phyloP scores from a whole-genome alignment of 2,329 filamentous ascomycete species.

The Aschersonia sp. region DNA sequence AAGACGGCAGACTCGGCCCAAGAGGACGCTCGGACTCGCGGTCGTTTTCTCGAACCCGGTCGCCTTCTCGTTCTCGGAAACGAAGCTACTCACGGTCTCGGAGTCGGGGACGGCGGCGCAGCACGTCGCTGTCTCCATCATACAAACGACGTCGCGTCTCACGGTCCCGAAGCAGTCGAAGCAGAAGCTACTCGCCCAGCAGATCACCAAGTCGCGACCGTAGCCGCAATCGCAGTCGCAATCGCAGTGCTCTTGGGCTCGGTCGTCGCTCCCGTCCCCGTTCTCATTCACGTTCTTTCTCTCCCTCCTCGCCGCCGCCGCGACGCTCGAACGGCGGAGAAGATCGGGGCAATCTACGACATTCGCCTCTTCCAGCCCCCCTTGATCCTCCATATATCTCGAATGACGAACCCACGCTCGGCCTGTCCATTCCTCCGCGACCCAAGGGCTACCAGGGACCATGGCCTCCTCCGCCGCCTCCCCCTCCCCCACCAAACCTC shows the following conservation, averaged over 20 bases:
- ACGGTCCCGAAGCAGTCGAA: conserved; percentile 11
- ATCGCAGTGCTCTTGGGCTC: not conserved
- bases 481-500: conserved; percentile 11
- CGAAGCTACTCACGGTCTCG: conserved; percentile 13
- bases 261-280: conserved; percentile 9
- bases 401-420: conserved; percentile 1
- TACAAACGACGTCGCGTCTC: conserved; percentile 16
- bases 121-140: conserved; percentile 11
- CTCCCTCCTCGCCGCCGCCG: no score
- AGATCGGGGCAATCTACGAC: not conserved
- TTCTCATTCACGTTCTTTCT: conserved; percentile 5
- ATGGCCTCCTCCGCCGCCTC: conserved; percentile 23
- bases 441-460: conserved; percentile 24
- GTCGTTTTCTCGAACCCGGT: conserved; percentile 9
- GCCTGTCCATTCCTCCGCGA: conserved; percentile 14
- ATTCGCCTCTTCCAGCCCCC: not conserved
- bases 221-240: conserved; percentile 10
- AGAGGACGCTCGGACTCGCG: conserved; percentile 19
- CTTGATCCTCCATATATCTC: not conserved
- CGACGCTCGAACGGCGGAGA: no score
- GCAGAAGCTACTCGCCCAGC: conserved; percentile 16
- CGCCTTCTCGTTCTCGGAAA: conserved; percentile 7
- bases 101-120: conserved; percentile 11
- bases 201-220: conserved; percentile 14
- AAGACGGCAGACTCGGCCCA: conserved; percentile 10